Evolutionary conservation across 164 flowering plant genomes (phyloP).

Genomic region (Platanus orientalis): DNA sequence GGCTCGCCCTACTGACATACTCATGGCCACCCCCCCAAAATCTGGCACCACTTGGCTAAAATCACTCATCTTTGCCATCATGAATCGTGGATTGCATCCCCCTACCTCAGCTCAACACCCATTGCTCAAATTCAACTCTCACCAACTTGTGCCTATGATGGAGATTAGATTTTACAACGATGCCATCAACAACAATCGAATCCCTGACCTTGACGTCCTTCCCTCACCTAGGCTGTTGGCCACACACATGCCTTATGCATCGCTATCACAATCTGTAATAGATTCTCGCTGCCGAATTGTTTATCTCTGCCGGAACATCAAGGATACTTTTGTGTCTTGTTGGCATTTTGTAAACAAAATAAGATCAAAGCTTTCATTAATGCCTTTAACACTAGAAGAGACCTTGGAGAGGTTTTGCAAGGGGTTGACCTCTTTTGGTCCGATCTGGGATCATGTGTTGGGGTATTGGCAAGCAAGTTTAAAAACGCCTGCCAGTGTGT

Average conservation of each 20-base stretch:
- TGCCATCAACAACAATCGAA: neutral
- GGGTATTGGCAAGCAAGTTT: constrained; percentile 8
- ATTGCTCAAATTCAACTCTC: neutral
- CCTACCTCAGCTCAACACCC: neutral
- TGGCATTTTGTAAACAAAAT: constrained; percentile 4
- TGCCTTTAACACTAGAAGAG: neutral
- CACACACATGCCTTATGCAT: constrained; percentile 1
- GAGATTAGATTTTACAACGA: neutral
- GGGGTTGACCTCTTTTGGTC: neutral
- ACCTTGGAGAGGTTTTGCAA: constrained; percentile 6
- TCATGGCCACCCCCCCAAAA: constrained; percentile 13
- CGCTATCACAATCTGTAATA: neutral
- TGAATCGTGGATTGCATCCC: neutral
- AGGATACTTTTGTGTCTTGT: constrained; percentile 10
- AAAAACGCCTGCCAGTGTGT: neutral
- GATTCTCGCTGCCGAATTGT: neutral
- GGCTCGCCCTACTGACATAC: constrained; percentile 10
- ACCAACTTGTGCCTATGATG: neutral
- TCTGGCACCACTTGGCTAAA: constrained; percentile 17
- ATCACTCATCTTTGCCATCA: constrained; percentile 1
- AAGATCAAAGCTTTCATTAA: neutral
- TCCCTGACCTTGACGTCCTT: neutral
- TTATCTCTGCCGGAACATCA: constrained; percentile 7
- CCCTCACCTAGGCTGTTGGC: constrained; percentile 6
- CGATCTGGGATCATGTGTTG: too few species aligned